Evolutionary conservation across 2,329 filamentous ascomycete species (phyloP).

Genomic region (Rhinocladiella mackenziei): DNA sequence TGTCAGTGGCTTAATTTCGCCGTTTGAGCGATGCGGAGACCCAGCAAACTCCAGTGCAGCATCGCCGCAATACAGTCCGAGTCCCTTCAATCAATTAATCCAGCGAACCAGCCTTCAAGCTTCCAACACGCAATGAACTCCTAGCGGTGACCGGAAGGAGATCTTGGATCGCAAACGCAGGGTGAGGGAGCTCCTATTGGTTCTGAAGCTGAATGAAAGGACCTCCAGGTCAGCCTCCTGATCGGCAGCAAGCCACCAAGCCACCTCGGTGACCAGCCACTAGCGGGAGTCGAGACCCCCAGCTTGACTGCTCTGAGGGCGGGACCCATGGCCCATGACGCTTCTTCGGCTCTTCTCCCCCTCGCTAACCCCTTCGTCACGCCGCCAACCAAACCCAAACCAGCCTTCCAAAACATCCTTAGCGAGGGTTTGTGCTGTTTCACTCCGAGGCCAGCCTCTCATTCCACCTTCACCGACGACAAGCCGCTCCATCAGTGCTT

Average conservation of each 20-base stretch:
- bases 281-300: constrained; percentile 1
- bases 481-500: constrained; percentile 6
- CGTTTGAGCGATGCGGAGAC: constrained; percentile 12
- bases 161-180: constrained; percentile 1
- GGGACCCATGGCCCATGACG: not conserved
- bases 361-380: constrained; percentile 7
- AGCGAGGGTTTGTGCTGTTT: constrained; percentile 17
- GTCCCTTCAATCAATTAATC: constrained; percentile 14
- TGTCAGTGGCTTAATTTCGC: not conserved
- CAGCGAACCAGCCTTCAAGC: constrained; percentile 8
- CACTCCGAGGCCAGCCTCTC: constrained; percentile 15
- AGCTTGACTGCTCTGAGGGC: not conserved
- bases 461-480: constrained; percentile 7
- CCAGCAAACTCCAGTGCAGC: not conserved
- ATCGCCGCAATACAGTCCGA: constrained; percentile 1
- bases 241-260: constrained; percentile 9
- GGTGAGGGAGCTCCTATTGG: constrained; percentile 11
- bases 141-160: constrained; percentile 7
- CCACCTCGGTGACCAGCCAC: constrained; percentile 1
- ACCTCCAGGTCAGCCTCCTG: constrained; percentile 15
- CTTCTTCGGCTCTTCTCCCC: constrained; percentile 5
- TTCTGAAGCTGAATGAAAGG: not conserved
- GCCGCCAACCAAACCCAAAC: constrained; percentile 16
- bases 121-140: constrained; percentile 2
- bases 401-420: constrained; percentile 13